A percentile compares a stretch with the other conserved stretches of the same genome.
phyloP scores from a whole-genome alignment of 1,284 basidiomycete species.

The Heliocybe sulcata region DNA sequence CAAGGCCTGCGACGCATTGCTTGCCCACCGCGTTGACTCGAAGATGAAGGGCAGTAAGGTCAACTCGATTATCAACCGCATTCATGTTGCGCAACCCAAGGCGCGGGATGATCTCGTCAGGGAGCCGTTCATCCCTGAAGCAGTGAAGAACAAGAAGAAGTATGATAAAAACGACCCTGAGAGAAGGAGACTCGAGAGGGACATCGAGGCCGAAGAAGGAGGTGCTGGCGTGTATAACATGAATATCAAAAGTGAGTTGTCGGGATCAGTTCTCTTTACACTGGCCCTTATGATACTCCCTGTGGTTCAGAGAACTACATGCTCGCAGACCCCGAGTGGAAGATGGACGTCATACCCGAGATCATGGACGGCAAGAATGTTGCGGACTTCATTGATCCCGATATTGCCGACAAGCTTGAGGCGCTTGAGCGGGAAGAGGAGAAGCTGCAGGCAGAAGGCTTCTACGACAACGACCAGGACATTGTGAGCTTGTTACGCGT shows the following conservation, averaged over 20 bases:
- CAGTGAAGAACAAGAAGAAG: constrained; percentile 60
- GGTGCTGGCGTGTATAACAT: constrained; percentile 88
- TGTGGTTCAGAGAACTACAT: constrained; percentile 74
- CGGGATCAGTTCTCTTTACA: constrained; percentile 4
- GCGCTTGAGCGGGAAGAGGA: constrained; percentile 98
- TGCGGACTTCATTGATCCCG: constrained; percentile 99
- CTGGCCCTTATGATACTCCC: constrained; percentile 7
- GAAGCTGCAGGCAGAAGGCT: constrained; percentile 87
- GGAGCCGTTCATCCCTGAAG: constrained; percentile 82
- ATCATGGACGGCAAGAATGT: constrained; percentile 98
- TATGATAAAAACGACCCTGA: constrained; percentile 84
- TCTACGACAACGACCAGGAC: constrained; percentile 87
- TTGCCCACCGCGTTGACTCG: constrained; percentile 87
- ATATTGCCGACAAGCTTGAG: constrained; percentile 95
- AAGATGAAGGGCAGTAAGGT: constrained; percentile 94
- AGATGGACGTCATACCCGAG: constrained; percentile 93
- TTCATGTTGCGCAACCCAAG: constrained; percentile 89
- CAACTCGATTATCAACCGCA: constrained; percentile 85
- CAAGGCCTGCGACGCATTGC: constrained; percentile 85
- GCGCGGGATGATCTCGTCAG: constrained; percentile 82
- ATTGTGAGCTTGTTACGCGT: constrained; percentile 43
- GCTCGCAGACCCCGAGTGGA: constrained; percentile 91
- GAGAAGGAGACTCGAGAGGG: constrained; percentile 63
- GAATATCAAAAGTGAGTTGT: constrained; percentile 73
- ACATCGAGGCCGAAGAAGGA: constrained; percentile 78